phyloP scores from a whole-genome alignment of 2,329 filamentous ascomycete species.

The Exophiala phaeomuriformis region DNA sequence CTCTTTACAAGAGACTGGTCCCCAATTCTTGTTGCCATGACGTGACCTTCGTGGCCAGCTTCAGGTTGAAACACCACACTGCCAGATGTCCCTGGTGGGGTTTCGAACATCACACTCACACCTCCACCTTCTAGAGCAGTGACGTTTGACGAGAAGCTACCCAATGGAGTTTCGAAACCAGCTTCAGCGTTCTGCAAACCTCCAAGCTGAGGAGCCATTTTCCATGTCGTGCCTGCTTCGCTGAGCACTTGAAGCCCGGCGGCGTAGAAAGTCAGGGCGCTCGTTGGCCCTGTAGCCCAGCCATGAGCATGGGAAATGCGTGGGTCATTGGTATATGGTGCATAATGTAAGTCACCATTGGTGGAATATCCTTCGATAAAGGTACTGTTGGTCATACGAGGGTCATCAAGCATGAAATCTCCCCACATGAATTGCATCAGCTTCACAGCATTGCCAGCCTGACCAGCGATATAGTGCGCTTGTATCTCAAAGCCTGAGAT shows the following conservation, averaged over 20 bases:
- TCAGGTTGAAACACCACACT: neutral
- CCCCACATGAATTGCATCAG: constrained; percentile 45
- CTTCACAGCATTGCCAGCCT: constrained; percentile 37
- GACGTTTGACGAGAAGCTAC: constrained; percentile 30
- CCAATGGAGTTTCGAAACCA: constrained; percentile 35
- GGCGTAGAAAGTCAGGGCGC: constrained; percentile 36
- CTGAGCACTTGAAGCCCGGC: constrained; percentile 38
- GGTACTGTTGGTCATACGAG: constrained; percentile 47
- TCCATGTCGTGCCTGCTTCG: constrained; percentile 34
- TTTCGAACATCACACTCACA: constrained; percentile 9
- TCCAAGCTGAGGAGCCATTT: constrained; percentile 33
- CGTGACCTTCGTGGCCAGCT: neutral
- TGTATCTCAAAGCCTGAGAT: constrained; percentile 40
- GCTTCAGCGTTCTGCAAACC: constrained; percentile 34
- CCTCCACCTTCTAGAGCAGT: constrained; percentile 4
- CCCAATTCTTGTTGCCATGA: neutral
- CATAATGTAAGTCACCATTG: constrained; percentile 41
- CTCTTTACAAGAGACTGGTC: neutral
- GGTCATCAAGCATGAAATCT: constrained; percentile 47
- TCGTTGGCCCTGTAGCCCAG: constrained; percentile 46
- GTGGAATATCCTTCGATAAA: constrained; percentile 33
- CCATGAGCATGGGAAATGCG: constrained; percentile 46
- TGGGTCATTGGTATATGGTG: constrained; percentile 35
- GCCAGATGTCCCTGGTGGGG: constrained; percentile 7
- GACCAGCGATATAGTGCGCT: constrained; percentile 37